phyloP scores from a whole-genome alignment of 108 stramenopile species.

The Chaetoceros tenuissimus region DNA sequence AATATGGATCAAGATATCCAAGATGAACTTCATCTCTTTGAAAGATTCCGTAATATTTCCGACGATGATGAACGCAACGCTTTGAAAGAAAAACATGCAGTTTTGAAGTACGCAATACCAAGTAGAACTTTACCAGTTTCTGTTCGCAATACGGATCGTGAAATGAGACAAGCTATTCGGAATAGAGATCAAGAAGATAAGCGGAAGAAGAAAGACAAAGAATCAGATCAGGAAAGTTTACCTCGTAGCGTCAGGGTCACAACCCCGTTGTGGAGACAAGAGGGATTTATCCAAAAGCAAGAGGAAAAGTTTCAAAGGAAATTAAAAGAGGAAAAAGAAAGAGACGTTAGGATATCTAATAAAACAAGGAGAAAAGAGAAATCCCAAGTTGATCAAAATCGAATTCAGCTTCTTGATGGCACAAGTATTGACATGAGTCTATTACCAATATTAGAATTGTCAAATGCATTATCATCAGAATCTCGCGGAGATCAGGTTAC shows the following conservation, averaged over 20 bases:
- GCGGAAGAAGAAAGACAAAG: too few relatives aligned
- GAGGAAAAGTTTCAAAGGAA: neutral
- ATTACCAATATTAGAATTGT: neutral
- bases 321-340: neutral
- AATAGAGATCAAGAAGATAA: too few relatives aligned
- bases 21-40: neutral
- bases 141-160: too few relatives aligned
- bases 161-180: too few relatives aligned
- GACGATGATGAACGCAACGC: neutral
- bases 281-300: neutral
- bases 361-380: neutral
- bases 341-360: neutral
- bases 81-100: neutral
- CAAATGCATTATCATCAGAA: neutral
- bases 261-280: neutral
- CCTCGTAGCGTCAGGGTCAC: neutral
- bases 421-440: neutral
- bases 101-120: neutral
- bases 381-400: neutral
- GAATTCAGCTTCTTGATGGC: neutral
- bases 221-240: too few relatives aligned
- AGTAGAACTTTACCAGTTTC: neutral
- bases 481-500: neutral
- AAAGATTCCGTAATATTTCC: neutral
- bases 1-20: neutral